phyloP scores from a whole-genome alignment of 352 stramenopile species.

The Peronospora tabacina region DNA sequence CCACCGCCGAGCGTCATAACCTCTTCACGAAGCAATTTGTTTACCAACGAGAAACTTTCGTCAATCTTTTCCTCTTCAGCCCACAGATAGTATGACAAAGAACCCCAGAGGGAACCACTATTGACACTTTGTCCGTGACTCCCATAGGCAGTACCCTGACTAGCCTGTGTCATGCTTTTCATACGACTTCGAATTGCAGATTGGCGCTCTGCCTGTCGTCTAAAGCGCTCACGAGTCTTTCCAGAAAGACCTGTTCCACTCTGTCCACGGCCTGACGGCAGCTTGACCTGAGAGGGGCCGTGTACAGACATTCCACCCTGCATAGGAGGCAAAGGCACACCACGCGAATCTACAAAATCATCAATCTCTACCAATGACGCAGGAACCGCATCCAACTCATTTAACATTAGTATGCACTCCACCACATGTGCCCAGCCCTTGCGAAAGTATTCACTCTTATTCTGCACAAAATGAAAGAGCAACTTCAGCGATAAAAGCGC shows the following conservation, averaged over 20 bases:
- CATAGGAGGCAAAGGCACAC: constrained; percentile 72
- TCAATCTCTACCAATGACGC: constrained; percentile 86
- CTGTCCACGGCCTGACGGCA: constrained; percentile 22
- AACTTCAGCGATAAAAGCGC: constrained; percentile 70
- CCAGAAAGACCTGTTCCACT: constrained; percentile 59
- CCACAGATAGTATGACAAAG: constrained; percentile 79
- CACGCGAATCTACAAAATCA: constrained; percentile 79
- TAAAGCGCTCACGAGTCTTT: constrained; percentile 71
- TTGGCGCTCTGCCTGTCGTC: constrained; percentile 71
- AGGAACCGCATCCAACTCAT: constrained; percentile 77
- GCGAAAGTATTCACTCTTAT: constrained; percentile 65
- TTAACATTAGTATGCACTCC: constrained; percentile 85
- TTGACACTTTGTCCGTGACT: constrained; percentile 26
- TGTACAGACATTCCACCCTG: constrained; percentile 30
- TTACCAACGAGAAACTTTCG: constrained; percentile 73
- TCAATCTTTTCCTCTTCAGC: constrained; percentile 76
- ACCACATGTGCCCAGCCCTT: constrained; percentile 78
- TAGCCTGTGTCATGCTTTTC: constrained; percentile 66
- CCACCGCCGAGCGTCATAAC: constrained; percentile 63
- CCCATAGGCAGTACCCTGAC: constrained; percentile 38
- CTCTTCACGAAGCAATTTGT: constrained; percentile 66
- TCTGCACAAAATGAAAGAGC: constrained; percentile 81
- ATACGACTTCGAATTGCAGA: constrained; percentile 73
- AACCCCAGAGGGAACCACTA: constrained; percentile 72
- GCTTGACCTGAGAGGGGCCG: constrained; percentile 26